phyloP scores from a whole-genome alignment of 2,329 filamentous ascomycete species.

The Emmonsiellopsis sp. region DNA sequence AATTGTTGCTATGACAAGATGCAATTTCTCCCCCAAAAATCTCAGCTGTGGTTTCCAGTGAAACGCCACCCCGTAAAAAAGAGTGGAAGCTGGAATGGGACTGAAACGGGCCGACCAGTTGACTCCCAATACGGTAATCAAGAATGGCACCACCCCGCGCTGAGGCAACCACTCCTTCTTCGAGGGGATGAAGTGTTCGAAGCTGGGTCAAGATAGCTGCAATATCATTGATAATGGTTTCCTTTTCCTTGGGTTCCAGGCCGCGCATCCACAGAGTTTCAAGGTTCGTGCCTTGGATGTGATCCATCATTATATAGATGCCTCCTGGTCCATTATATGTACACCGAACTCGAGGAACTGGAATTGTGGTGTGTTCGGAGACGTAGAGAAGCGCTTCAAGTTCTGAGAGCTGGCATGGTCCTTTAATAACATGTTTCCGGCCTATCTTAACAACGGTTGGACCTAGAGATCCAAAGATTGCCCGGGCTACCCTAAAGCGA shows the following conservation, averaged over 20 bases:
- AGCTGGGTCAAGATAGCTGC: constrained; percentile 10
- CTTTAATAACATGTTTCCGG: constrained; percentile 9
- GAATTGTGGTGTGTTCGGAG: constrained; percentile 9
- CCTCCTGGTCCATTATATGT: constrained; percentile 9
- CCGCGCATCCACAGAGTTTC: constrained; percentile 10
- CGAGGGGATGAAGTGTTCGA: constrained; percentile 8
- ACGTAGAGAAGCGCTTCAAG: constrained; percentile 13
- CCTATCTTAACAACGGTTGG: constrained; percentile 9
- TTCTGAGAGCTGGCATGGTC: constrained; percentile 10
- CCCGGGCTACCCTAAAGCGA: constrained; percentile 10
- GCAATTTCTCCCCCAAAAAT: constrained; percentile 9
- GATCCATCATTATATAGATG: constrained; percentile 10
- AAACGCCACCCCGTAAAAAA: constrained; percentile 10
- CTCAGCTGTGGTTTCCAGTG: constrained; percentile 8
- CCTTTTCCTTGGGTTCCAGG: constrained; percentile 10
- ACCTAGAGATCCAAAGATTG: constrained; percentile 11
- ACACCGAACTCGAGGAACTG: constrained; percentile 10
- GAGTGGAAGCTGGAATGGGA: constrained; percentile 10
- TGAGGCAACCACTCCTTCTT: constrained; percentile 9
- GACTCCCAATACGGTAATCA: constrained; percentile 11
- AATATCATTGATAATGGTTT: constrained; percentile 10
- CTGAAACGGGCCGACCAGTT: constrained; percentile 9
- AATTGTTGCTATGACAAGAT: constrained; percentile 8
- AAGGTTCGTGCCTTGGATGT: constrained; percentile 8
- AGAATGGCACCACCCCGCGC: constrained; percentile 9